Base-by-base conservation (phyloP, 345 rosid genomes). In the Microcos paniculata region DNA sequence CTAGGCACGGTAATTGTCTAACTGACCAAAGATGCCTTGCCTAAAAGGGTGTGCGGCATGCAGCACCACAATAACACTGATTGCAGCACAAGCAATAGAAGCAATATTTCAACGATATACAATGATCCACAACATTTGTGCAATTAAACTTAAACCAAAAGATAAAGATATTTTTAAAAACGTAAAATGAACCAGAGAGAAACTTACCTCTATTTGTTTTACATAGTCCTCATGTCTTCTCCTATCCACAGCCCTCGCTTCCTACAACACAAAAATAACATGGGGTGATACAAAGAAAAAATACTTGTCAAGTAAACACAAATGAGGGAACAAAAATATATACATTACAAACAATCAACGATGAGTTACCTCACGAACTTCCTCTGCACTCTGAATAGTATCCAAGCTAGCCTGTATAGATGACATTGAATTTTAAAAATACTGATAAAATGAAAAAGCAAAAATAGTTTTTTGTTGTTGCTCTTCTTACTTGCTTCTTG, bases 371-470 rank as follows among this genome's bases (percentile, higher is more conserved):
- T 89, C 94, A 49, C 92, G 97, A 78, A 90, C 93, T 88, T 88
- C 98, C 78, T 93, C 92, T 3, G 91, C 81, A 80, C 98, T 89
- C 76, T 93, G 97, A 64, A 93, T 80, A 52, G 98, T 90, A 67
- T 88, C 99, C 85, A 95, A 84, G 73, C 87, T 92, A 83, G 98
- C 97, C 97, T 94, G 90, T 79, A 86, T 8, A 73, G 33, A 68
- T 45, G 62, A 82, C 55, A 80, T 81, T 63, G 78, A 73, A 75
- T n/a, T 67, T 43, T n/a, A 19, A 40, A 42, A 15, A 26, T 49
- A 18, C 24, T 21, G 3, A 48, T 21, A 15, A 69, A 30, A 49
- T 30, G 18, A 9, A 23, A 68, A 68, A 48, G 42, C 48, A 46
- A 45, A 55, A 28, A 18, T 6, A 26, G 18, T 9, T 48, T 18